Evolutionary conservation across 192 early-diverging fungal species (phyloP).

Genomic region (Podochytrium sp.): DNA sequence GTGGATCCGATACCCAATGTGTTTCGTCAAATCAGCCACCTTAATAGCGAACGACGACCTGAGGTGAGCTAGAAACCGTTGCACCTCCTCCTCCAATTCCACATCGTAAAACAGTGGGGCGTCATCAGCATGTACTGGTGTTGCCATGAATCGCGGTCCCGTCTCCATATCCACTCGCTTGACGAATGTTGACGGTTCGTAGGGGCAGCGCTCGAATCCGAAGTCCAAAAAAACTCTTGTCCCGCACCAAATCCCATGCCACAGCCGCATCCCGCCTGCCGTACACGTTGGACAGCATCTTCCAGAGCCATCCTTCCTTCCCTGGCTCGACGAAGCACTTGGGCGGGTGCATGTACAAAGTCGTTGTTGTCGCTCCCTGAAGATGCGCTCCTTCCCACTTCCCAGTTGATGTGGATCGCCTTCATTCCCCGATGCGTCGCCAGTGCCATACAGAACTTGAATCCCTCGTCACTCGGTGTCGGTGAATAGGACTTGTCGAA

Average conservation of each 20-base stretch:
- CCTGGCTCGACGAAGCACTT: background rate
- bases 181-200: constrained; percentile 3
- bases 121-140: background rate
- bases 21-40: background rate
- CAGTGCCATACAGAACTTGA: background rate
- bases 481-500: background rate
- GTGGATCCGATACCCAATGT: background rate
- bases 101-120: background rate
- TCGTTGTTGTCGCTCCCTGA: background rate
- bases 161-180: background rate
- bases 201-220: background rate
- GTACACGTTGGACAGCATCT: background rate
- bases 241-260: background rate
- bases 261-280: background rate
- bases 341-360: background rate
- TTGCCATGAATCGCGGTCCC: background rate
- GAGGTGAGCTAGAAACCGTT: background rate
- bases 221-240: background rate
- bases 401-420: background rate
- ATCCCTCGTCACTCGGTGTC: background rate
- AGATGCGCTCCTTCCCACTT: background rate
- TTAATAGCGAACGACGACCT: background rate
- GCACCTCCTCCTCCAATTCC: background rate
- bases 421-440: background rate
- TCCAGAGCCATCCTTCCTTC: background rate